A percentile compares a stretch with the other conserved stretches of the same genome.
These are phyloP conservation scores for Cucumis cinereus DNA, from an alignment of 306 rosid species.

Conservation along the genomic window DNA sequence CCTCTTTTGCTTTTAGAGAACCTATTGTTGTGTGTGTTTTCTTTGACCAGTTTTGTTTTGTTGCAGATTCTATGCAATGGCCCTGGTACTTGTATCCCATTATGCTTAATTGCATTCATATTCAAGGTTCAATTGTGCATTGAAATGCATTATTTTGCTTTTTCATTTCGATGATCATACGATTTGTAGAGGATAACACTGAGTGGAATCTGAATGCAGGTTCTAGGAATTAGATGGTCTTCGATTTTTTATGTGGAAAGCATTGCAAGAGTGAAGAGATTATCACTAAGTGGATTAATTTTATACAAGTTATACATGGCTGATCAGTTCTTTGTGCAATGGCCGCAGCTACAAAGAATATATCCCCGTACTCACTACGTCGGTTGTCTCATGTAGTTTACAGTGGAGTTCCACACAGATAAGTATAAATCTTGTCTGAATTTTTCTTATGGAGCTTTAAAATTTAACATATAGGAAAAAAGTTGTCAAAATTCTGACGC, in stretches of 20 bases:
- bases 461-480: neutral
- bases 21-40: neutral
- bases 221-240: constrained; percentile 72
- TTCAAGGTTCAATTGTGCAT: constrained; percentile 43
- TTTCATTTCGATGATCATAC: neutral
- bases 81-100: constrained; percentile 88
- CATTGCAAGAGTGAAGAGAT: constrained; percentile 88
- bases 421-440: neutral
- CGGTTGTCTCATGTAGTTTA: constrained; percentile 79
- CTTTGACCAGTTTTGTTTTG: neutral
- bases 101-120: constrained; percentile 67
- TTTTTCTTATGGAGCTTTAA: neutral
- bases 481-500: neutral
- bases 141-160: neutral
- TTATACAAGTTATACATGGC: constrained; percentile 66
- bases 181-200: neutral
- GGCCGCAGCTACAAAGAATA: constrained; percentile 65
- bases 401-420: neutral
- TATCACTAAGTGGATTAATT: constrained; percentile 79
- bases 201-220: constrained; percentile 24
- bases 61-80: constrained; percentile 88
- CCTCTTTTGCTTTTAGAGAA: neutral
- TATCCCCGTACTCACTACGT: constrained; percentile 73
- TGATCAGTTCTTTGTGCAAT: constrained; percentile 85
- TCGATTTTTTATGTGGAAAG: constrained; percentile 87